Base-by-base conservation (phyloP, 2,329 filamentous ascomycete species). In the Colletotrichum spinosum region DNA sequence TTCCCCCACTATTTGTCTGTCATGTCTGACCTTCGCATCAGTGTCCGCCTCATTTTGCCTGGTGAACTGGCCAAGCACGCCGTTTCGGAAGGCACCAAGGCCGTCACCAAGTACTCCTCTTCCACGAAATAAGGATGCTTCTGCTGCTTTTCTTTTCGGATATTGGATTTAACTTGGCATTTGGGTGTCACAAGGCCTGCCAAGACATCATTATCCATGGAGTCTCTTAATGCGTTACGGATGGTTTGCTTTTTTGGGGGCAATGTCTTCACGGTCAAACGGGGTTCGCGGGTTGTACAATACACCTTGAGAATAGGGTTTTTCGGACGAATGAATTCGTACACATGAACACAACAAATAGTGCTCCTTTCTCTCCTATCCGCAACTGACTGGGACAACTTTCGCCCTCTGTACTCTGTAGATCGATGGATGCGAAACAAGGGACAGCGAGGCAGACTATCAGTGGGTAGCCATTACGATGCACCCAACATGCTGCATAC, bases 51-150 rank as follows among this genome's bases (percentile, higher is more conserved):
- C 69, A 99, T 99, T 84, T 92, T 99, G 59, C 96, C 96, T 51
- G 96, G 96, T 85, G 96, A 99, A 86, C 89, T 99, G 75, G 96
- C 96, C 81, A 99, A 99, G 92, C 96, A 99, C 85, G 96, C 96
- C 73, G 96, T 99, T 53, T 99, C 96, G 75, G 96, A 99, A 86
- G 96, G 96, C 79, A 99, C 96, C 81, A 99, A 99, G 93, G 96
- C 96, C 65, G 96, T 99, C 75, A 99, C 96, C 88, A 99, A 99
- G 91, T 99, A 98, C 90, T 98, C 95, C 74, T 97, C 95, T 67
- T 97, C 95, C 79, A 96, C 94, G 84, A 99, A 98, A 93, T 98
- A 97, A 89, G 72, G 73, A 69, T 78, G 50, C 62, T 65, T 81
- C 80, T 74, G 76, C 83, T 88, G 86, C 87, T 86, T 87, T 81